Evolutionary conservation across 176 grass and related monocot genomes (phyloP).

Genomic region (Alopecurus myosuroides): DNA sequence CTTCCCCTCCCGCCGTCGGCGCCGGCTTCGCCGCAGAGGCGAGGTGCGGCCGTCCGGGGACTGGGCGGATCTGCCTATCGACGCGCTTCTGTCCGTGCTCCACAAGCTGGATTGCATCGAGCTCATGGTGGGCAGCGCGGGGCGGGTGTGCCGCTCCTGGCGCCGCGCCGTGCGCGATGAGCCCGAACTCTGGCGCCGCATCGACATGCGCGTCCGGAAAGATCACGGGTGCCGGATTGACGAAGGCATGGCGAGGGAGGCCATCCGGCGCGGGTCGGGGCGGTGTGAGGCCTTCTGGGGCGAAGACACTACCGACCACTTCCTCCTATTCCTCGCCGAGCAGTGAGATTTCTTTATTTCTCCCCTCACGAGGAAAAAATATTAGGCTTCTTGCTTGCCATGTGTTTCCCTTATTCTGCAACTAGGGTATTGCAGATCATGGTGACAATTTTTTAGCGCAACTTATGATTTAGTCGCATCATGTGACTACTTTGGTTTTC

Average conservation of each 20-base stretch:
- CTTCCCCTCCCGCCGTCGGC: not conserved
- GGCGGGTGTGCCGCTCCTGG: slow-evolving; percentile 1
- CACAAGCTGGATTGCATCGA: not conserved
- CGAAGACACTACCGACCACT: not conserved
- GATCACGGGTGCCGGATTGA: not conserved
- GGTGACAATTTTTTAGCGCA: not conserved
- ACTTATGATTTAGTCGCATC: not conserved
- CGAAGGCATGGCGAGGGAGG: not conserved
- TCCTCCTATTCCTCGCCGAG: slow-evolving; percentile 5
- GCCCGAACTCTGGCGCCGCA: not conserved
- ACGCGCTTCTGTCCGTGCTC: not conserved
- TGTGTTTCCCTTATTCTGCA: not conserved
- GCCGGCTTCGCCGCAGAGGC: not conserved
- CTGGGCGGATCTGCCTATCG: not conserved
- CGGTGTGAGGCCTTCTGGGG: not conserved
- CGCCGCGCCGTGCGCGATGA: not conserved
- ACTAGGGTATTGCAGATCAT: not conserved
- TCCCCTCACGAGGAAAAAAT: not conserved
- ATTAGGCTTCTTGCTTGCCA: not conserved
- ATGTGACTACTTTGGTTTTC: not conserved
- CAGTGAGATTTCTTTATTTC: not conserved
- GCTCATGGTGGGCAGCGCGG: not conserved
- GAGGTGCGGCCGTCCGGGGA: not conserved
- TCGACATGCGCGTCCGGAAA: not conserved
- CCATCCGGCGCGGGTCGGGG: not conserved